Evolutionary conservation across 1,139 yeast species (phyloP), one percentile per base, ranked within the genome.

Genomic region (Entelexis paramagnoliae): DNA sequence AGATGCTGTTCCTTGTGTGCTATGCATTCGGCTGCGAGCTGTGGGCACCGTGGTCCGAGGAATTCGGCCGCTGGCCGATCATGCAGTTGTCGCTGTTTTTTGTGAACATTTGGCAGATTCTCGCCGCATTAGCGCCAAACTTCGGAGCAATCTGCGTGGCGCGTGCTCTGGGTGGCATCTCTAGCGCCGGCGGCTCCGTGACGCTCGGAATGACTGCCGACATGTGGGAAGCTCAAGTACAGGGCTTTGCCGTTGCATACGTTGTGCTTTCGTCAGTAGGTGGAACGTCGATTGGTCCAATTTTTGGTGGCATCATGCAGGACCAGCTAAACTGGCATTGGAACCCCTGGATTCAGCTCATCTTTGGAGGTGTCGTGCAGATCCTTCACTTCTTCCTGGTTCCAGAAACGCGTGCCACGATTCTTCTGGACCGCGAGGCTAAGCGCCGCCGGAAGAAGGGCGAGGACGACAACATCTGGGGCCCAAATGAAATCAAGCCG

Each of bases 41-140:
- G 29, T 55, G 58, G 58, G 58, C 58, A 1, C 58, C 58, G 11
- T 55, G 58, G 58, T 55, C 58, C 6, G 58, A 55, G 29, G 58
- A 55, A 43, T 51, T 55, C 35, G 58, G 58, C 2, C 49, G 58
- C 13, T 55, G 57, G 57, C 54, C 55, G 4, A 46, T 55, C 14
- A 55, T 55, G 58, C 58, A 55, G 50, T 34, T 51, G 26, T 55
- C 58, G 8, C 43, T 55, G 16, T 51, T 54, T n/a, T 41, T 55
- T 16, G 58, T 55, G 17, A 55, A 55, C 33, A 44, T 55, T 20
- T 55, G 58, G 58, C 58, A 55, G 39, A 55, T 55, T 14, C 38
- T 55, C 10, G 51, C 50, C 13, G 58, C 55, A 0, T 38, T 55
- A 34, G 58, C 58, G 14, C 58, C 58, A 2, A 55, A 55, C 41